phyloP scores from a whole-genome alignment of 306 rosid genomes.

The Citrullus mucosospermus region DNA sequence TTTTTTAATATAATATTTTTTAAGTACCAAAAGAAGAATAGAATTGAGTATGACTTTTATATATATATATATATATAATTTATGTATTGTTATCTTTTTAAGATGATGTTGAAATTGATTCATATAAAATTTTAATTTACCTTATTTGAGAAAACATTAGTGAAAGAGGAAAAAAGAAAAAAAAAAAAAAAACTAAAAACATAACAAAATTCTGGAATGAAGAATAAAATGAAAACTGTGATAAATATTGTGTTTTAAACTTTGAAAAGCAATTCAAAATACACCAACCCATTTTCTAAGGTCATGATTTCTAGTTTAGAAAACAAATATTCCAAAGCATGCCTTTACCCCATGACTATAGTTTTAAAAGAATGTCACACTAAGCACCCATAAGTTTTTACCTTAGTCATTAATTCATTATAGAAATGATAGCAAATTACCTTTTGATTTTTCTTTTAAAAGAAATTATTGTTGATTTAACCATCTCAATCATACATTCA shows the following conservation, averaged over 20 bases:
- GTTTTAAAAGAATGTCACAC: neutral
- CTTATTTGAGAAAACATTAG: neutral
- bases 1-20: too few relatives aligned
- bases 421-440: neutral
- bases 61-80: too few relatives aligned
- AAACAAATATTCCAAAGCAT: neutral
- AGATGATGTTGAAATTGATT: neutral
- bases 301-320: neutral
- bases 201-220: too few relatives aligned
- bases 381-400: neutral
- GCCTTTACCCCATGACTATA: neutral
- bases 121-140: neutral
- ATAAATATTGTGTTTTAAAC: neutral
- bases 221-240: neutral
- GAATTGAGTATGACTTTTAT: too few relatives aligned
- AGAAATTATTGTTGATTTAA: neutral
- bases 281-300: constrained; percentile 4
- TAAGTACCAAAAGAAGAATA: too few relatives aligned
- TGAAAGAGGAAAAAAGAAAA: neutral
- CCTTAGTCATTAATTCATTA: neutral
- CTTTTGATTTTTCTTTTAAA: too few relatives aligned
- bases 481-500: neutral
- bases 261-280: neutral
- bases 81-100: too few relatives aligned
- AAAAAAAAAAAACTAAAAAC: neutral